Evolutionary conservation across 306 rosid species (phyloP), one percentile per base, ranked within the genome.

Genomic region (Lathyrus oleraceus): DNA sequence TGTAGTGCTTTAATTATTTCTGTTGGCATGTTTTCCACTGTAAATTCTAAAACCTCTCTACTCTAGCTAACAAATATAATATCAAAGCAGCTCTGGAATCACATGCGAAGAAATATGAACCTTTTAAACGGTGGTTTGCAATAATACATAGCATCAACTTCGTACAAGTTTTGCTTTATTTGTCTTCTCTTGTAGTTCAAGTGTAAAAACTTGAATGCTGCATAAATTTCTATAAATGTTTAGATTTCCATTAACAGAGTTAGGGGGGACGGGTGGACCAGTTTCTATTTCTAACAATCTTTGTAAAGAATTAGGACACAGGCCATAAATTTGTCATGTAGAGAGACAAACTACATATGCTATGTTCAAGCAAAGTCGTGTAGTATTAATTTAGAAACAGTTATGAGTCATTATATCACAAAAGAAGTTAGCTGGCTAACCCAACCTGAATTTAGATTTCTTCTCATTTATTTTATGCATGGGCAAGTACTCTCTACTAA

Each of bases 331-430:
- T 17, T 62, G 51, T 36, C 57, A 27, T 25, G 45, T n/a, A 14
- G 43, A 78, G 61, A 59, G 73, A 76, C 63, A 76, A 76, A 72
- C 56, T 76, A 23, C 67, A 49, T 15, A 40, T 71, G 81, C 6
- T 74, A 65, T 57, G 61, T 70, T 42, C 61, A 16, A 10, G 9
- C 47, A 48, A 65, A 53, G 36, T 72, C 17, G 19, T 47, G 2
- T 32, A 16, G 12, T 48, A 53, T 2, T 61, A 35, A n/a, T 54
- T 27, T 16, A 27, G 58, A 54, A 57, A 36, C 21, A 69, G 28
- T 27, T 66, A 75, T 27, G 56, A 17, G 32, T 52, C 66, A 60
- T 78, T 67, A 60, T 25, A 57, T 61, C 77, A 19, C 69, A 28
- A 52, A 74, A 71, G 10, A 56, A 57, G 71, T 58, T 58, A 49